phyloP scores from a whole-genome alignment of 352 stramenopile genomes.

The Peronospora farinosa region DNA sequence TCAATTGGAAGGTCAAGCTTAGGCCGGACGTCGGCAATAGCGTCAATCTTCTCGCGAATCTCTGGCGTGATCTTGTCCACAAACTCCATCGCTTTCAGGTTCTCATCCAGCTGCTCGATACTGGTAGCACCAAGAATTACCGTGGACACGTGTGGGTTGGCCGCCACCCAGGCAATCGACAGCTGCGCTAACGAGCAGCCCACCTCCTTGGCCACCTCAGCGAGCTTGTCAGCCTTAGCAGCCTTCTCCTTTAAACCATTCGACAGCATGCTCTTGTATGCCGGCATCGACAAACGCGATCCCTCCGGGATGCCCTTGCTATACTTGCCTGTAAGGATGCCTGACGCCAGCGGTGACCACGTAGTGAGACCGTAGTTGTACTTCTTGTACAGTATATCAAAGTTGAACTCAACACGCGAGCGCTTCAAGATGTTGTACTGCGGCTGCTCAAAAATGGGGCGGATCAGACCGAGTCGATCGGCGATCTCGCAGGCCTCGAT shows the following conservation, averaged over 20 bases:
- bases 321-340: constrained; percentile 79
- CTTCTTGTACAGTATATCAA: constrained; percentile 57
- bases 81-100: constrained; percentile 60
- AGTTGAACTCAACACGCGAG: constrained; percentile 65
- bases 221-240: constrained; percentile 38
- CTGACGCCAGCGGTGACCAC: constrained; percentile 63
- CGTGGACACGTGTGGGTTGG: constrained; percentile 56
- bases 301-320: constrained; percentile 66
- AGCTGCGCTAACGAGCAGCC: constrained; percentile 54
- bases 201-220: constrained; percentile 53
- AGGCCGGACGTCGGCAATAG: constrained; percentile 41
- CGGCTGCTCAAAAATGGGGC: constrained; percentile 50
- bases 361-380: constrained; percentile 72
- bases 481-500: constrained; percentile 53
- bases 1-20: background rate
- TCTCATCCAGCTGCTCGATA: constrained; percentile 65
- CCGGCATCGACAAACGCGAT: constrained; percentile 47
- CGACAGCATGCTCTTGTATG: constrained; percentile 47
- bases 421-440: constrained; percentile 75
- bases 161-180: constrained; percentile 48
- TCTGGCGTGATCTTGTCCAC: constrained; percentile 66
- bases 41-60: constrained; percentile 60
- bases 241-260: constrained; percentile 45
- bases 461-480: constrained; percentile 36
- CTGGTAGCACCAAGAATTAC: constrained; percentile 60